Base-by-base conservation (phyloP, 73 alveolate species). In the Tetrahymena thermophila region DNA sequence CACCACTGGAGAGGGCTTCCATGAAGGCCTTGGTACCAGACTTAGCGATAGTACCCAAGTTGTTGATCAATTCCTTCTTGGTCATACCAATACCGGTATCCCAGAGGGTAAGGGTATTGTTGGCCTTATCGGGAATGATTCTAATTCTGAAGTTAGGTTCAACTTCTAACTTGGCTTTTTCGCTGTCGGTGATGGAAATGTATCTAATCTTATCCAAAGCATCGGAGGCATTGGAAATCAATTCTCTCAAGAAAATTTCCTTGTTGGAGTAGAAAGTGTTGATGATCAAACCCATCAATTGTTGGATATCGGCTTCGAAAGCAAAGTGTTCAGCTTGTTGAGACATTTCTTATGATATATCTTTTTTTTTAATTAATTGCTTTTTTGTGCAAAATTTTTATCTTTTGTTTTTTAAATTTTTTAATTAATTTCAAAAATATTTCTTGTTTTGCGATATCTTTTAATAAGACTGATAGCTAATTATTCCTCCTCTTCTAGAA, bases 51-150 rank as follows among this genome's bases (percentile, higher is more conserved):
- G 99, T 99, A 96, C 99, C 99, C 94, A 99, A 96, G 98, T 99
- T 99, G 94, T 98, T 99, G 98, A 99, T 97, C 97, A 99, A 96
- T 97, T 99, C 99, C 94, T 99, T 98, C 98, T 98, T 99, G 95
- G 99, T 98, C 99, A 99, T 99, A 96, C 99, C 99, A 96, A 99
- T 98, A 95, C 99, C 99, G 34, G 99, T 96, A 97, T 99, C 99
- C 97, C 96, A 94, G 94, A 99, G 97, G 96, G 99, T 99, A 93
- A 99, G 97, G 96, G 99, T 99, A 97, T 99, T 99, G 99, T 98
- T 98, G 96, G 99, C 96, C 97, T 99, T 99, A 98, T 99, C 99
- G 35, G 99, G 99, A 98, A 99, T 94, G 85, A 99, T 98, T 98
- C 98, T 98, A 98, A 99, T 99, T 96, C 96, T 96, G 96, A 98